Base-by-base conservation (phyloP, 1,284 basidiomycete genomes). In the Microbotryum saponariae region DNA sequence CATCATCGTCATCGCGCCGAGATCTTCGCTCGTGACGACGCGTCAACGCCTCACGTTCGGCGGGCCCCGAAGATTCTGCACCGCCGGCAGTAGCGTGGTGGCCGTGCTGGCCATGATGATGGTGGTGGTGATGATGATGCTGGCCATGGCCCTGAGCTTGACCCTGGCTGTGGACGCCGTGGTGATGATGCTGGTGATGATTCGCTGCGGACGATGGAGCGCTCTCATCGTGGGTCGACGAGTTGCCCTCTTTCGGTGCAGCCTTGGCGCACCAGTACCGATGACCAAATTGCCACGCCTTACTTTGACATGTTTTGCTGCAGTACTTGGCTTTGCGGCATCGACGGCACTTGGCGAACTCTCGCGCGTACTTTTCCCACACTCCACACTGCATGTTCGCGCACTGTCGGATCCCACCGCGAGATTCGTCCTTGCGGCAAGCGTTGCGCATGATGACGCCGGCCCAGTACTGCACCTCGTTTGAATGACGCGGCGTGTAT, bases 401-500 rank as follows among this genome's bases (percentile, higher is more conserved):
- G 79, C 94, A 98, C 76, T 97, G 96, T 62, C 94, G 79, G 66
- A 97, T 93, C 5, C 96, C 96, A 63, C 91, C 91, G 51, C 88
- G 79, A 54, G 80, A 83, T 65, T 97, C 93, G 73, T 98, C 94
- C 80, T 98, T 98, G 74, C 94, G 81, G 77, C 94, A 98, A 8
- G 96, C 94, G 74, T 98, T 98, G 57, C 96, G 83, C 94, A 98
- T 98, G 73, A 97, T 97, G 16, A 97, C 94, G 4, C 93, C 92
- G 0, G 94, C 94, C 96, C 94, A 98, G 74, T 97, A 97, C 77
- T 97, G 91, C 56, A 98, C 96, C 76, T 97, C 93, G 25, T 81
- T 80, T 0, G 92, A 91, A 6, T 97, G 79, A 45, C 84, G 83
- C 8, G 83, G 82, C 62, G 89, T 78, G 68, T 85, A 82, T 31